These are phyloP conservation scores for Pachysandra terminalis DNA, from an alignment of 164 flowering plant genomes.

Conservation along the genomic window DNA sequence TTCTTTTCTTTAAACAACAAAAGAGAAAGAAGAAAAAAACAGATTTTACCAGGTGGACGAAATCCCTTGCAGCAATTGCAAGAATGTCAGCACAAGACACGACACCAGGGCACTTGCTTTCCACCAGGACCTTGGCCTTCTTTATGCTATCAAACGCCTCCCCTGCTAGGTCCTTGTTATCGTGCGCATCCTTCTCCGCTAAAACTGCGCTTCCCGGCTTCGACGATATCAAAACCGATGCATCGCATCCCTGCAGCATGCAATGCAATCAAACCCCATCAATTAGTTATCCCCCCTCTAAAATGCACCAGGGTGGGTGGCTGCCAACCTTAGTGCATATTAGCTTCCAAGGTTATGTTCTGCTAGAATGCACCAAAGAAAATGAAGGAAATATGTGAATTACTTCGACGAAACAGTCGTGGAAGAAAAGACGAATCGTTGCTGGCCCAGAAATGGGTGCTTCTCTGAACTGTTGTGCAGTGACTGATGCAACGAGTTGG, in stretches of 20 bases:
- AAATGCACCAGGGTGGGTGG: constrained; percentile 11
- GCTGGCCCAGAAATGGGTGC: constrained; percentile 73
- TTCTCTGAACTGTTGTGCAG: constrained; percentile 54
- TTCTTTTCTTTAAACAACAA: no score
- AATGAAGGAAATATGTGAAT: not conserved
- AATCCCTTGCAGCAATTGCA: constrained; percentile 85
- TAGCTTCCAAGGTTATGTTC: not conserved
- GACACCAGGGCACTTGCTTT: constrained; percentile 78
- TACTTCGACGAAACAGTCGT: constrained; percentile 94
- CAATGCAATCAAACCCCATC: not conserved
- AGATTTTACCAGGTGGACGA: constrained; percentile 64
- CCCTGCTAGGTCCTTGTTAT: constrained; percentile 47
- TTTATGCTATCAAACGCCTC: constrained; percentile 61
- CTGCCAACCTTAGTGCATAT: not conserved
- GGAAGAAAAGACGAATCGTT: constrained; percentile 96
- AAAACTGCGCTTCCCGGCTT: constrained; percentile 41
- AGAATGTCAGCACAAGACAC: constrained; percentile 96
- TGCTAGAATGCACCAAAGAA: constrained; percentile 3
- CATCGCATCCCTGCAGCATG: constrained; percentile 82
- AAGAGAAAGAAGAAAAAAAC: not conserved
- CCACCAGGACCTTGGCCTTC: constrained; percentile 72
- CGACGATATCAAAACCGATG: constrained; percentile 58
- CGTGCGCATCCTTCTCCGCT: constrained; percentile 78
- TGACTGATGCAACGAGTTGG: constrained; percentile 58
- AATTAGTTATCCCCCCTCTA: not conserved